Conservation (phyloP, 805 yeast genomes). For the Deakozyma indianensis region DNA sequence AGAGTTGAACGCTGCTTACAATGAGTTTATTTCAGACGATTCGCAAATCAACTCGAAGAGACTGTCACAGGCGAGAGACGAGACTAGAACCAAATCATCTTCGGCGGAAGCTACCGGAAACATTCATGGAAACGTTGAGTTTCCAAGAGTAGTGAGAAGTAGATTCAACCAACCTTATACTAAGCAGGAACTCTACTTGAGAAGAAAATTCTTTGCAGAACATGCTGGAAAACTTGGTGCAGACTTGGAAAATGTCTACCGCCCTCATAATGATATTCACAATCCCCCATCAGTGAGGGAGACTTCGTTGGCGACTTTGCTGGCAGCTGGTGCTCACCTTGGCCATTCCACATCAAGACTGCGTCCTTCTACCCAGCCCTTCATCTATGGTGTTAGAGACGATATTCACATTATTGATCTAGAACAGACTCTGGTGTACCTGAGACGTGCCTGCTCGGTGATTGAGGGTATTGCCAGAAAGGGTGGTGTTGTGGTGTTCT, state of each 20-base stretch:
- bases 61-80: neutral
- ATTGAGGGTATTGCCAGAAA: constrained; percentile 65
- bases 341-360: constrained; percentile 70
- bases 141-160: constrained; percentile 53
- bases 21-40: neutral
- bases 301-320: constrained; percentile 49
- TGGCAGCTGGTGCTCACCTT: constrained; percentile 89
- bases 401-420: constrained; percentile 87
- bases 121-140: constrained; percentile 18
- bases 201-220: constrained; percentile 51
- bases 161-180: constrained; percentile 54
- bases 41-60: neutral
- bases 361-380: constrained; percentile 73
- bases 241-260: constrained; percentile 42
- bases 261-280: constrained; percentile 51
- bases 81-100: neutral
- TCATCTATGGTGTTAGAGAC: constrained; percentile 72
- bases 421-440: constrained; percentile 61
- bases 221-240: constrained; percentile 52
- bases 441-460: constrained; percentile 77
- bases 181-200: constrained; percentile 58
- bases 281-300: constrained; percentile 44
- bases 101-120: constrained; percentile 7
- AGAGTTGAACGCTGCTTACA: neutral
- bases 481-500: constrained; percentile 75